These are phyloP conservation scores for Dittrichia graveolens DNA, from an alignment of 129 eudicot genomes.

Conservation along the genomic window DNA sequence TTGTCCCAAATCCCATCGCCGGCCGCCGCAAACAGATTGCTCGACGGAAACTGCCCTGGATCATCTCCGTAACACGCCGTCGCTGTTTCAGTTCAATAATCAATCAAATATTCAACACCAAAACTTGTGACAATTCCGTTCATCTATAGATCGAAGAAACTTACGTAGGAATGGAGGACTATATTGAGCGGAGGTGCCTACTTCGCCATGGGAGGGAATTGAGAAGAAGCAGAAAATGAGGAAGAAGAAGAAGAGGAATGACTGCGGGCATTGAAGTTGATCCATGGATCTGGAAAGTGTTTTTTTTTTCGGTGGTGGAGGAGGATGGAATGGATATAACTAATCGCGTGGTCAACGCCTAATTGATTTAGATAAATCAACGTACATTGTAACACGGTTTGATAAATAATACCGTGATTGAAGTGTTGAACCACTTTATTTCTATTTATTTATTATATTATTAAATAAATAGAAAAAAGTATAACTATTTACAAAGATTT, in stretches of 20 bases:
- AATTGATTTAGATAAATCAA: slow-evolving; percentile 19
- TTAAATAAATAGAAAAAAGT: no score
- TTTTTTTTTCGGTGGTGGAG: no score
- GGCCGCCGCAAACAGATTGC: slow-evolving; percentile 68
- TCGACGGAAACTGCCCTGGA: slow-evolving; percentile 62
- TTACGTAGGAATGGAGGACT: slow-evolving; percentile 61
- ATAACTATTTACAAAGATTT: no score
- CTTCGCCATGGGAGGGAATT: slow-evolving; percentile 41
- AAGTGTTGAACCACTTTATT: no score
- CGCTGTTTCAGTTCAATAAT: slow-evolving; percentile 30
- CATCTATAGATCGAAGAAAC: slow-evolving; percentile 6
- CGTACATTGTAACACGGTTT: slow-evolving; percentile 3
- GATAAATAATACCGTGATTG: not conserved
- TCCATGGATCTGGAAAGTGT: slow-evolving; percentile 21
- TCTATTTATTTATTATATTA: no score
- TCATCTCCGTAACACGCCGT: slow-evolving; percentile 60
- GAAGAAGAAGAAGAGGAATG: slow-evolving; percentile 14
- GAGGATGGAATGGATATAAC: not conserved
- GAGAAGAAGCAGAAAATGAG: slow-evolving; percentile 9
- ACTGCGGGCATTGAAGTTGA: slow-evolving; percentile 20
- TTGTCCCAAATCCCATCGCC: slow-evolving; percentile 80
- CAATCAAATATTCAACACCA: not conserved
- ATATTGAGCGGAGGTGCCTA: slow-evolving; percentile 57
- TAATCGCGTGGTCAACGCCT: slow-evolving; percentile 23
- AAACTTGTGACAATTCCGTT: not conserved